Evolutionary conservation across 148 eudicot species (phyloP).

Genomic region (Chenopodium album): DNA sequence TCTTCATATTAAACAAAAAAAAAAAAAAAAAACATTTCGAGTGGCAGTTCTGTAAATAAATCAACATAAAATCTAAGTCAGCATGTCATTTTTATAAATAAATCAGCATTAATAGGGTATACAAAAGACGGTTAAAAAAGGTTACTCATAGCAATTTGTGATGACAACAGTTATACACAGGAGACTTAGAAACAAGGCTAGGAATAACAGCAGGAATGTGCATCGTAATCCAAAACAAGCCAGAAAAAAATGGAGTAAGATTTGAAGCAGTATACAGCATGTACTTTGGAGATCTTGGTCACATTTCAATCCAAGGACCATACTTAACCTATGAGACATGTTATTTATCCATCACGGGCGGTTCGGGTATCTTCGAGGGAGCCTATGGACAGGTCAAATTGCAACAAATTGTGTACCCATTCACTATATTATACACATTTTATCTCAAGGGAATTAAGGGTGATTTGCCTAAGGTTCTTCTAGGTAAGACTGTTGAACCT

Average conservation of each 20-base stretch:
- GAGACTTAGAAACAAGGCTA: slow-evolving; percentile 59
- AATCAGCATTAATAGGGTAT: no score
- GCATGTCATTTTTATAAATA: no score
- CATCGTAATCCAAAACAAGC: slow-evolving; percentile 39
- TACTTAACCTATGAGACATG: slow-evolving; percentile 67
- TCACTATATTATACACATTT: slow-evolving; percentile 78
- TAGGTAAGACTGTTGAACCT: slow-evolving; percentile 53
- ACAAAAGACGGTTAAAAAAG: no score
- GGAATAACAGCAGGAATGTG: slow-evolving; percentile 81
- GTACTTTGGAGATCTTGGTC: slow-evolving; percentile 70
- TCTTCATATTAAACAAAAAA: not conserved
- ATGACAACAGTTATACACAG: slow-evolving; percentile 39
- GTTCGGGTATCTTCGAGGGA: slow-evolving; percentile 74
- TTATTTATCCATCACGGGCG: slow-evolving; percentile 67
- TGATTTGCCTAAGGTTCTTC: slow-evolving; percentile 54
- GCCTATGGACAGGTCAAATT: slow-evolving; percentile 71
- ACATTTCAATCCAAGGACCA: slow-evolving; percentile 53
- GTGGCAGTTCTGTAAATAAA: no score
- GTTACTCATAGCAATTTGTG: no score
- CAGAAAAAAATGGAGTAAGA: slow-evolving; percentile 57
- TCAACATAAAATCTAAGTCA: no score
- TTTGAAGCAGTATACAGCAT: slow-evolving; percentile 67
- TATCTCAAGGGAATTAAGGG: slow-evolving; percentile 61
- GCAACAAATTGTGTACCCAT: slow-evolving; percentile 69
- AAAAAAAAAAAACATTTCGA: no score